Conservation (phyloP, 164 flowering plant species). For the Litsea cubeba region DNA sequence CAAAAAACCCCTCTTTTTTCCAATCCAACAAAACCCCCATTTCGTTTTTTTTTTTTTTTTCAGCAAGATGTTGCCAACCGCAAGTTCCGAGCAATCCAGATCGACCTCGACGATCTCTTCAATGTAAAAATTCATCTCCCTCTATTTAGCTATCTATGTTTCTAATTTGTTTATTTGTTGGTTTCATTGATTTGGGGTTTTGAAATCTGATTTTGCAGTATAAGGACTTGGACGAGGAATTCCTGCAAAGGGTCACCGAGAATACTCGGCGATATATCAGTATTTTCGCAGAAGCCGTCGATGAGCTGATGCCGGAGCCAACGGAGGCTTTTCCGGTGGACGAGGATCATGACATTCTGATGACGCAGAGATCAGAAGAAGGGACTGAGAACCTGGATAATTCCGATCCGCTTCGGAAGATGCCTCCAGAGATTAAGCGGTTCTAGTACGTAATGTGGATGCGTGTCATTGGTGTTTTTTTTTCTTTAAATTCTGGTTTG, state of each 20-base stretch:
- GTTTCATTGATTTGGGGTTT: neutral
- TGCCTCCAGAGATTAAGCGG: conserved; percentile 94
- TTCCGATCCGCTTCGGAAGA: conserved; percentile 64
- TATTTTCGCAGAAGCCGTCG: conserved; percentile 78
- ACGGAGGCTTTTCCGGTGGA: conserved; percentile 69
- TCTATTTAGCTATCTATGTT: neutral
- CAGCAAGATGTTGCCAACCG: conserved; percentile 97
- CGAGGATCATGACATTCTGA: conserved; percentile 80
- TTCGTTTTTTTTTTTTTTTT: conserved; percentile 3
- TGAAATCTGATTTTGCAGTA: conserved; percentile 35
- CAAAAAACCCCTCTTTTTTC: too few species aligned
- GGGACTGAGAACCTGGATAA: conserved; percentile 57
- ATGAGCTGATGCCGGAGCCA: conserved; percentile 83
- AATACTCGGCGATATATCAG: conserved; percentile 80
- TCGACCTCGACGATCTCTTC: conserved; percentile 74
- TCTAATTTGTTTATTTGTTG: neutral
- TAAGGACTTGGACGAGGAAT: conserved; percentile 83
- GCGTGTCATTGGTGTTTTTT: too few species aligned
- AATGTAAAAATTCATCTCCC: conserved; percentile 36
- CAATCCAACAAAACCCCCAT: too few species aligned
- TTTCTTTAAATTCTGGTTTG: too few species aligned
- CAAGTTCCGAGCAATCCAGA: conserved; percentile 54
- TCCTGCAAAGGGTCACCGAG: conserved; percentile 62
- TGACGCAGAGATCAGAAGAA: conserved; percentile 87
- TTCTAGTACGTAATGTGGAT: conserved; percentile 52